A percentile compares a stretch with the other conserved stretches of the same genome.
phyloP scores from a whole-genome alignment of 345 rosid genomes.

The Eucalyptus sp. region DNA sequence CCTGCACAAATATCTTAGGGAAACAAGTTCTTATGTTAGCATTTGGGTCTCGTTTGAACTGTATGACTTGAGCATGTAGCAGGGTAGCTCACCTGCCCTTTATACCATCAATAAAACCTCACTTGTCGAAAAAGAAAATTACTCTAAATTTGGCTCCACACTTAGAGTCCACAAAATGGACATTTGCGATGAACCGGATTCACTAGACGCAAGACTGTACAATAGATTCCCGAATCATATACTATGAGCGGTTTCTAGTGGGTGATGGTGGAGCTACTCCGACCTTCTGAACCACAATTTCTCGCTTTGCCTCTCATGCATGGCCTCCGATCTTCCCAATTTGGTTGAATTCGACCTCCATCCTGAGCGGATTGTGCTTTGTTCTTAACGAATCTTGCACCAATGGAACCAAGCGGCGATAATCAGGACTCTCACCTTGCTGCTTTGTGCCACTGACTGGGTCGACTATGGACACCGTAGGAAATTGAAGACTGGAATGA shows the following conservation, averaged over 20 bases:
- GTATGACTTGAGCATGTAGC: not conserved
- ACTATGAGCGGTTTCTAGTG: not conserved
- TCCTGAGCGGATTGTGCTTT: no score
- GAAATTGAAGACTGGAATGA: no score
- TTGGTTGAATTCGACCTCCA: no score
- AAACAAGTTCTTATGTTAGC: not conserved
- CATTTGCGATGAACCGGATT: not conserved
- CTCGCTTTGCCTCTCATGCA: no score
- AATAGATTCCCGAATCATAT: not conserved
- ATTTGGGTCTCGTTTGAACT: not conserved
- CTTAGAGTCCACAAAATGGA: not conserved
- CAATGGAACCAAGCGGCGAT: no score
- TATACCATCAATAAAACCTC: not conserved
- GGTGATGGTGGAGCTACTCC: not conserved
- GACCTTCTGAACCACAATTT: no score
- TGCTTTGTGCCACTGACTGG: no score
- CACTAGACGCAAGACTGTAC: not conserved
- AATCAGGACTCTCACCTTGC: no score
- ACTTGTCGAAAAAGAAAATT: not conserved
- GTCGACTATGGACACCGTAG: no score
- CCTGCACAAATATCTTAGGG: not conserved
- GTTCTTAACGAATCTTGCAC: no score
- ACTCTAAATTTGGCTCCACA: not conserved
- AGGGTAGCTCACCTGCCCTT: not conserved
- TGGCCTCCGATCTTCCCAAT: no score